These are phyloP conservation scores for Penicillium cataractarum DNA, from an alignment of 495 filamentous ascomycete species.

Conservation along the genomic window DNA sequence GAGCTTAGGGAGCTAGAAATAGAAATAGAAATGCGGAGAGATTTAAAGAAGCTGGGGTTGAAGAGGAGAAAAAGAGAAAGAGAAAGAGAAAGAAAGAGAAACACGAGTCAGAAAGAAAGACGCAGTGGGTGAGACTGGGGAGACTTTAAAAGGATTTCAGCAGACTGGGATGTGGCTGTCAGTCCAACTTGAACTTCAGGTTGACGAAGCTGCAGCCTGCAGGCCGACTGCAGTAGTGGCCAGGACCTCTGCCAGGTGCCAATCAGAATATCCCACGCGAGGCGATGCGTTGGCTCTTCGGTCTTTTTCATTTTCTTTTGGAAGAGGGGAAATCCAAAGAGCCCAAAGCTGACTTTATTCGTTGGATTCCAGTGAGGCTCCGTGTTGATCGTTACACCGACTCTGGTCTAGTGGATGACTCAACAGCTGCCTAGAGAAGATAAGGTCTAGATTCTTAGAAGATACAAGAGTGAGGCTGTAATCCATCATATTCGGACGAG, in stretches of 20 bases:
- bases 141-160: neutral
- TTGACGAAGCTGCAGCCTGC: slow-evolving; percentile 8
- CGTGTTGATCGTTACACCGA: slow-evolving; percentile 11
- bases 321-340: too few species aligned
- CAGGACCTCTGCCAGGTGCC: neutral
- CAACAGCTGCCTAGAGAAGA: neutral
- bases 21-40: neutral
- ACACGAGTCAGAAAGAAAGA: slow-evolving; percentile 8
- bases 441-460: too few species aligned
- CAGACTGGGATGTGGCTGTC: too few species aligned
- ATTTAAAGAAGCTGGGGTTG: neutral
- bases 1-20: neutral
- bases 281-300: slow-evolving; percentile 18
- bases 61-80: too few species aligned
- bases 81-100: neutral
- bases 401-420: neutral
- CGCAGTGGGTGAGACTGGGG: slow-evolving; percentile 6
- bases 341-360: too few species aligned
- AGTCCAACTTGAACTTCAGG: too few species aligned
- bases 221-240: neutral
- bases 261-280: slow-evolving; percentile 20
- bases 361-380: slow-evolving; percentile 7
- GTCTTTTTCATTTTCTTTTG: too few species aligned
- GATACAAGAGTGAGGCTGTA: too few species aligned
- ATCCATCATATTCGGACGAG: too few species aligned